Base-by-base conservation (phyloP, 352 stramenopile species). In the Globisporangium mamillatum region DNA sequence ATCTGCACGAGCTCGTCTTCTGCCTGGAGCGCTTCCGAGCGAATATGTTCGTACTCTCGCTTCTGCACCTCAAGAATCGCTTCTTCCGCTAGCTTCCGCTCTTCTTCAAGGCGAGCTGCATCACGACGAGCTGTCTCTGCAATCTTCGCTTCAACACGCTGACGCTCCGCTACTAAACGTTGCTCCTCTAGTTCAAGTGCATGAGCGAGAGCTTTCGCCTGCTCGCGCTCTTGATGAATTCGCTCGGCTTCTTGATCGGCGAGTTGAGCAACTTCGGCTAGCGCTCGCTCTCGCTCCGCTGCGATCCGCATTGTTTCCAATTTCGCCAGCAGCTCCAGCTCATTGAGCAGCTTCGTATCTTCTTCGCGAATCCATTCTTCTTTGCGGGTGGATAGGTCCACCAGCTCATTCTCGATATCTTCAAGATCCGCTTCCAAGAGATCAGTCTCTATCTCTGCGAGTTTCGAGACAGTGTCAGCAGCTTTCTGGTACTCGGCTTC, bases 1-100 rank as follows among this genome's bases (percentile, higher is more conserved):
- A 57, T 66, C 29, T 16, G 8, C 34, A 32, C n/a, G 32, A 83
- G 63, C 29, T 84, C 73, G 52, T 79, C 63, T 70, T 76, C 73
- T 3, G 64, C 63, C 20, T 27, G 57, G 1, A 50, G 10, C 4
- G 41, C 60, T 9, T 66, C 48, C 14, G 34, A 6, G 5, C 53
- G 63, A 67, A 72, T 52, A 38, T 60, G 69, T n/a, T 72, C 66
- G 25, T 60, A 29, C 60, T 80, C 69, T 9, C 69, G 58, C 38
- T 80, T 41, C 10, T 66, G 70, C 57, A 63, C 73, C 1, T 72
- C 57, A 5, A 63, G 5, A 50, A 71, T 46, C 58, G 32, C 66
- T 20, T 54, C 52, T 64, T 61, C 48, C 1, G 69, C 60, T 63
- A 41, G 16, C 9, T 25, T 36, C 7, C 32, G 44, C 24, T 64